Percentiles rank a stretch among this genome's conserved stretches.
These are phyloP conservation scores for Luvunga scandens DNA, from an alignment of 345 rosid species.

Conservation along the genomic window DNA sequence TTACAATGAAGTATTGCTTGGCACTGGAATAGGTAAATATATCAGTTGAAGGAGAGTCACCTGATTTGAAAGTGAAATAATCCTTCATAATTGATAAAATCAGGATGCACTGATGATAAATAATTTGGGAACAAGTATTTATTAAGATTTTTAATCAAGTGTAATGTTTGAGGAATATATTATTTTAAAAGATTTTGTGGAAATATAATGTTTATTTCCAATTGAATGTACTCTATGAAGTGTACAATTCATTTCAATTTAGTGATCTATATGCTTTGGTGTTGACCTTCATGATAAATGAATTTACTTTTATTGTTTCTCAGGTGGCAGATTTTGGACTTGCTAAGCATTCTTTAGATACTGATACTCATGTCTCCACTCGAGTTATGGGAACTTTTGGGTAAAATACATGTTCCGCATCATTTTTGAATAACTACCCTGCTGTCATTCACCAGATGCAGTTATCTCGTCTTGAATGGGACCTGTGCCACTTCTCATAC, in stretches of 20 bases:
- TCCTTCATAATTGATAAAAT: not conserved
- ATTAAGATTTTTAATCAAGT: not conserved
- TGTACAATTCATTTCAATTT: not conserved
- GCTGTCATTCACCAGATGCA: not conserved
- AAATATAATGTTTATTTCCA: not conserved
- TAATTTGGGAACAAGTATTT: not conserved
- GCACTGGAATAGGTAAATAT: not conserved
- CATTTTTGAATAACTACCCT: not conserved
- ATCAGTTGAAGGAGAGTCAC: not conserved
- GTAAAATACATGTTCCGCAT: slow-evolving; percentile 34
- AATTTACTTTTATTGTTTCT: slow-evolving; percentile 10
- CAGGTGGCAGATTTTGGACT: slow-evolving; percentile 98
- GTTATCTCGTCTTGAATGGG: not conserved
- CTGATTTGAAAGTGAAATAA: not conserved
- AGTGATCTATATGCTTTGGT: not conserved
- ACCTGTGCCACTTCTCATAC: slow-evolving; percentile 4
- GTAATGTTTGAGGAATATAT: not conserved
- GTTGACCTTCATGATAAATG: not conserved
- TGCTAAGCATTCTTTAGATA: slow-evolving; percentile 64
- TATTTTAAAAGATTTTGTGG: not conserved
- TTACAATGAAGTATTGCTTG: not conserved
- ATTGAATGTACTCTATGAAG: not conserved
- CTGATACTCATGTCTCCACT: slow-evolving; percentile 84
- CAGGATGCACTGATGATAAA: not conserved
- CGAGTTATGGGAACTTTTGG: slow-evolving; percentile 96